Base-by-base conservation (phyloP, 371 early-diverging fungal genomes). In the Rhizomucor pusillus region DNA sequence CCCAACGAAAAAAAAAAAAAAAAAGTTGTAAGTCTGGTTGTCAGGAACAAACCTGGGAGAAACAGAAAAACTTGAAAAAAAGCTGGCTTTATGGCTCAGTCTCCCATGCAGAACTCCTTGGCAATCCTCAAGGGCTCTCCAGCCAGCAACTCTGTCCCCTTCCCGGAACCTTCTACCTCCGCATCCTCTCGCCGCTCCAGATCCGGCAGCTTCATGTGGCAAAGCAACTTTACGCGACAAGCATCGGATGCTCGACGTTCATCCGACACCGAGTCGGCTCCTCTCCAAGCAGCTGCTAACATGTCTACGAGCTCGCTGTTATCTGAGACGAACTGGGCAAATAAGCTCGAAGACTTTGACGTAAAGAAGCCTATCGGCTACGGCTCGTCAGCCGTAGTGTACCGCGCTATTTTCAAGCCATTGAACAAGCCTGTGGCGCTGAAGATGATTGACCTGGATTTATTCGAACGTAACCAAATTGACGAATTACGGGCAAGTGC, bases 361-460 rank as follows among this genome's bases (percentile, higher is more conserved):
- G 56, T 75, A 18, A 67, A 60, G 29, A 64, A 64, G 24, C 53
- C 72, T 2, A 75, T 75, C 43, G 76, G 95, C 2, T 92, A 87
- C 71, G 95, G 95, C 11, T 91, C 93, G 0, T 93, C 94, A 1
- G 95, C 94, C 0, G 78, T 88, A 20, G 95, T 93, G 0, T 91
- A 90, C 72, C 74, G 77, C 50, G 92, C 93, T 12, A 72, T 77
- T 49, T 93, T 90, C 65, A 87, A 81, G 52, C 92, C 92, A 10
- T 41, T 77, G 22, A 80, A 84, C 46, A 81, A 80, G 63, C 67
- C 76, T 35, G 90, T 95, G 7, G 91, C 91, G 23, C 77, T 93
- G 39, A 95, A 95, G 63, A 84, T 91, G 66, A 92, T 95, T 61
- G 94, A 95, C 64, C 65, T 95, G 62, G 95, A 95, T 66, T 80